phyloP scores from a whole-genome alignment of 2,329 filamentous ascomycete species.

The Aspergillus terreus region DNA sequence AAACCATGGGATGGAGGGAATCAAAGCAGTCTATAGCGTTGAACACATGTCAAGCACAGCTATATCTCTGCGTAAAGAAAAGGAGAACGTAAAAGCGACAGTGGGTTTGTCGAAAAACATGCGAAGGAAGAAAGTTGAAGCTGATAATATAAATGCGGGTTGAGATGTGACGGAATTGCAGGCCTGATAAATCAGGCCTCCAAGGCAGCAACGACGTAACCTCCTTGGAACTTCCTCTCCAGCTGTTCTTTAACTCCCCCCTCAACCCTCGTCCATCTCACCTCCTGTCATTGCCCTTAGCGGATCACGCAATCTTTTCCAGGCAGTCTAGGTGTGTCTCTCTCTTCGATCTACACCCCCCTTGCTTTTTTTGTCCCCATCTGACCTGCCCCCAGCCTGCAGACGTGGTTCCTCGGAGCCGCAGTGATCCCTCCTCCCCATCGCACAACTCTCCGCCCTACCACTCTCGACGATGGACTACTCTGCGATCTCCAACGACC shows the following conservation, averaged over 20 bases:
- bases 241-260: slow-evolving; percentile 1
- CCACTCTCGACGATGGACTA: slow-evolving; percentile 58
- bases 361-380: background rate
- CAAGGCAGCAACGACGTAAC: slow-evolving; percentile 19
- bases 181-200: slow-evolving; percentile 20
- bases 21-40: background rate
- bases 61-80: background rate
- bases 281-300: background rate
- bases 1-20: slow-evolving; percentile 3
- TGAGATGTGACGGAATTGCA: slow-evolving; percentile 1
- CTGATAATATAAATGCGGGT: slow-evolving; percentile 3
- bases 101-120: background rate
- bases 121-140: slow-evolving; percentile 10
- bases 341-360: background rate
- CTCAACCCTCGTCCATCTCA: background rate
- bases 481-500: slow-evolving; percentile 55
- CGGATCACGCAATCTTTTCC: slow-evolving; percentile 3
- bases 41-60: background rate
- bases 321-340: slow-evolving; percentile 16
- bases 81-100: background rate
- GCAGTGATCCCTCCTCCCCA: slow-evolving; percentile 10
- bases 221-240: slow-evolving; percentile 3
- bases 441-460: slow-evolving; percentile 8
- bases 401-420: slow-evolving; percentile 19
- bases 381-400: slow-evolving; percentile 4